phyloP scores from a whole-genome alignment of 2,329 filamentous ascomycete genomes.

The Paecilomyces variotii region DNA sequence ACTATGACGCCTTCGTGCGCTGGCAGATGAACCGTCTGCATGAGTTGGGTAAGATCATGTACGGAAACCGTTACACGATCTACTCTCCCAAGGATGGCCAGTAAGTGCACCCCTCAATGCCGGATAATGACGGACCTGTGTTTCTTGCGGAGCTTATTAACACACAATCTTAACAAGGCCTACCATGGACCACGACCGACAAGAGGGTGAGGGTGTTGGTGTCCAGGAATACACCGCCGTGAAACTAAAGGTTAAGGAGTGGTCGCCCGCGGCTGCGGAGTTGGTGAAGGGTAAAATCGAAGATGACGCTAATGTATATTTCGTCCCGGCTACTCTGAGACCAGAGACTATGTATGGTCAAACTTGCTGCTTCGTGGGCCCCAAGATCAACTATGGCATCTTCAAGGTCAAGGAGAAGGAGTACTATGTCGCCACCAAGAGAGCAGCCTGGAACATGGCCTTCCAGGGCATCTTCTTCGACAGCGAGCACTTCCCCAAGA shows the following conservation, averaged over 20 bases:
- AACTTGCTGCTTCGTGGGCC: conserved; percentile 89
- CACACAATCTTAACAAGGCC: conserved; percentile 33
- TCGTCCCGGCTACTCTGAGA: conserved; percentile 83
- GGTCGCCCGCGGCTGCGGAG: conserved; percentile 67
- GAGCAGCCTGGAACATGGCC: conserved; percentile 88
- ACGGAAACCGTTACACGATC: conserved; percentile 86
- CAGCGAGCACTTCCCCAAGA: conserved; percentile 36
- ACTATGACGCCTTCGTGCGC: conserved; percentile 88
- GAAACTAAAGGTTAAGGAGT: conserved; percentile 86
- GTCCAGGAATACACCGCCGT: conserved; percentile 89
- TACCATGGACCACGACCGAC: conserved; percentile 80
- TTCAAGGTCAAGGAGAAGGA: conserved; percentile 72
- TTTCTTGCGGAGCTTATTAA: not conserved
- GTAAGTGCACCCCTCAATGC: conserved; percentile 2
- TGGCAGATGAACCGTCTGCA: conserved; percentile 96
- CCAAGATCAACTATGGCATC: conserved; percentile 80
- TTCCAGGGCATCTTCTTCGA: conserved; percentile 77
- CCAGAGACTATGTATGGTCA: conserved; percentile 99
- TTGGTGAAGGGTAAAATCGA: conserved; percentile 71
- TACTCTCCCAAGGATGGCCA: conserved; percentile 87
- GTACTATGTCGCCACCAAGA: conserved; percentile 75
- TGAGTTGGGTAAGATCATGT: conserved; percentile 86
- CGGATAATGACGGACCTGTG: not conserved
- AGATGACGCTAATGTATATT: conserved; percentile 69
- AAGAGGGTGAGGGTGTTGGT: conserved; percentile 69